phyloP scores from a whole-genome alignment of 495 filamentous ascomycete genomes.

The Pyronema omphalodes region DNA sequence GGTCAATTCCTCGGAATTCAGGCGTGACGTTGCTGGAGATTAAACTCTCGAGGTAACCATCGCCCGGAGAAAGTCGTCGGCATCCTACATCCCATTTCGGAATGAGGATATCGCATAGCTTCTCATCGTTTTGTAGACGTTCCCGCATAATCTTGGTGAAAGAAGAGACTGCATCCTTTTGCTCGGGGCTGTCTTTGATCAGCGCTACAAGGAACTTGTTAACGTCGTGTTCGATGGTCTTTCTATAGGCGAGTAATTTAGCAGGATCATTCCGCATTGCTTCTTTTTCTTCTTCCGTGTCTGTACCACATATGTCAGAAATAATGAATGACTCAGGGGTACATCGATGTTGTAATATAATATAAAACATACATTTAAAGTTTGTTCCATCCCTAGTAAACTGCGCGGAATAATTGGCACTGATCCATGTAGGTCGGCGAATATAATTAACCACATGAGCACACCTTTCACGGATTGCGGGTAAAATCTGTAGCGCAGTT shows the following conservation, averaged over 20 bases:
- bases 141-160: slow-evolving; percentile 31
- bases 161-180: slow-evolving; percentile 23
- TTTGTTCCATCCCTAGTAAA: slow-evolving; percentile 27
- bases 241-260: slow-evolving; percentile 29
- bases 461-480: slow-evolving; percentile 1
- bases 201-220: slow-evolving; percentile 32
- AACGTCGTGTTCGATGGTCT: slow-evolving; percentile 32
- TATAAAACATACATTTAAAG: slow-evolving; percentile 12
- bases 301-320: slow-evolving; percentile 7
- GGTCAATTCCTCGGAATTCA: slow-evolving; percentile 27
- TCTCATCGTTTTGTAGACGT: slow-evolving; percentile 23
- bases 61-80: slow-evolving; percentile 34
- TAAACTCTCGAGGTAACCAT: slow-evolving; percentile 34
- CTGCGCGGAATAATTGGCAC: slow-evolving; percentile 8
- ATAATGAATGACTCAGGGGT: not conserved
- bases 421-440: slow-evolving; percentile 18
- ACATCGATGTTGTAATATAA: too few relatives aligned
- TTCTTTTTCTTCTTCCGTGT: slow-evolving; percentile 31
- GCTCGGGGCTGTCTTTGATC: slow-evolving; percentile 26
- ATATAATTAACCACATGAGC: slow-evolving; percentile 11
- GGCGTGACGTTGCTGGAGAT: slow-evolving; percentile 32
- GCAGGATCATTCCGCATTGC: slow-evolving; percentile 29
- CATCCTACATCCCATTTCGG: slow-evolving; percentile 32
- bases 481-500: slow-evolving; percentile 22
- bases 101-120: slow-evolving; percentile 32